Evolutionary conservation across 495 filamentous ascomycete species (phyloP), one percentile per base, ranked within the genome.

Genomic region (Penicillium roqueforti): DNA sequence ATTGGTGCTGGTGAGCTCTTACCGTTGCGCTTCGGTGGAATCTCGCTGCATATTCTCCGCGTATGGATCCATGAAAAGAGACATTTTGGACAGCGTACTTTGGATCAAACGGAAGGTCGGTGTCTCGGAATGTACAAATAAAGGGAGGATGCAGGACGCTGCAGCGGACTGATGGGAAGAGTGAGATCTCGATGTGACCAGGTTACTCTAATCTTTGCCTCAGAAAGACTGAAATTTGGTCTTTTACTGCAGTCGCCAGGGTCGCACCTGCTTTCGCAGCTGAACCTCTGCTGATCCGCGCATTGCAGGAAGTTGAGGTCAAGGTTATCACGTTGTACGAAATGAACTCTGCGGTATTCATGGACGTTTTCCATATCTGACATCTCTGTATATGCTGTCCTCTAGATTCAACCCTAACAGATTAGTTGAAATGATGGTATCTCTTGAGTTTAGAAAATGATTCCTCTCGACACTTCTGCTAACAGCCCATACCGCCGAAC

Each of bases 1-100:
- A 51, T 41, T 39, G 48, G 25, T 26, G 47, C 0, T 37, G 22
- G 13, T 13, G 11, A 29, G 9, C 16, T 42, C 29, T 32, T 32
- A 41, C 48, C 48, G 41, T 31, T 42, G 48, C 13, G 48, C 48
- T 40, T 51, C 48, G 48, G 36, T 31, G 48, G 48, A 32, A 51
- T 42, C 37, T 16, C 48, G 48, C 14, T 25, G 36, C 37, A 51
- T 51, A 51, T 51, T 51, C 37, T 51, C 48, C 36, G 48, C 37
- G 48, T 51, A 51, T 31, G 48, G 20, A 51, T 51, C 48, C n/a
- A n/a, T 13, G 10, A 36, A 6, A 5, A 16, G n/a, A 10, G 46
- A 2, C 32, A 49, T 49, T 11, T 49, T 38, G 46, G 3, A 6
- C 1, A 16, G 14, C 5, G n/a, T 16, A 26, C 13, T 25, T 6